Percentiles rank a stretch among this genome's conserved stretches.
phyloP scores from a whole-genome alignment of 805 yeast genomes.

The Wickerhamiella lipophila region DNA sequence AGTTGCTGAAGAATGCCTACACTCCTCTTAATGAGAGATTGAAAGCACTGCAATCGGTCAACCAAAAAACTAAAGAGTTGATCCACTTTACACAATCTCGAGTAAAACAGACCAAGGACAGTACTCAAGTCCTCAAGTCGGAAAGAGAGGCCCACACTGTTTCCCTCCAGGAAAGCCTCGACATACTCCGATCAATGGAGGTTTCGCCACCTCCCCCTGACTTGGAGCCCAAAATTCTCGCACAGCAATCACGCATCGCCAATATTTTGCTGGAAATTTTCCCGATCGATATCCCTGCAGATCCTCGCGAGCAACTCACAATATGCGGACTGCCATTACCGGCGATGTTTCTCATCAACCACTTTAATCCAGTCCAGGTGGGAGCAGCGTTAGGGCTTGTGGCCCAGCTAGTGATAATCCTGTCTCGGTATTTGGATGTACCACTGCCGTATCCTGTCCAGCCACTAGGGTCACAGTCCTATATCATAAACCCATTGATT shows the following conservation, averaged over 20 bases:
- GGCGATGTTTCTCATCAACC: constrained; percentile 22
- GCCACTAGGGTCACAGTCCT: constrained; percentile 38
- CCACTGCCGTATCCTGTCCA: constrained; percentile 40
- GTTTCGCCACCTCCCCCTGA: not conserved
- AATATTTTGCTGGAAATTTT: constrained; percentile 22
- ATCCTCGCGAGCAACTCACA: constrained; percentile 24
- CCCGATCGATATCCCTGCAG: constrained; percentile 30
- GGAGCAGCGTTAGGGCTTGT: constrained; percentile 41
- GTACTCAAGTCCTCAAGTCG: not conserved
- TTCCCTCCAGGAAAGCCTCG: not conserved
- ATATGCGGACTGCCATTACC: constrained; percentile 30
- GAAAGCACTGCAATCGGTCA: constrained; percentile 10
- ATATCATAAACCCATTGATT: constrained; percentile 38
- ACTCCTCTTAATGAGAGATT: constrained; percentile 12
- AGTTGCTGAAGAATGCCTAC: constrained; percentile 12
- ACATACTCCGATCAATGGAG: not conserved
- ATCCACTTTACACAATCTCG: not conserved
- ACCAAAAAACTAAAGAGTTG: constrained; percentile 6
- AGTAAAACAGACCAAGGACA: not conserved
- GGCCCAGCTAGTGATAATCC: constrained; percentile 32
- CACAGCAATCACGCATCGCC: constrained; percentile 25
- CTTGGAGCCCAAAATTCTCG: not conserved
- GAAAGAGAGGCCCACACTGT: not conserved
- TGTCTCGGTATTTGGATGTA: constrained; percentile 34
- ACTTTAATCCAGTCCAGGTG: constrained; percentile 30